Evolutionary conservation across 208 protist species (phyloP), one percentile per base, ranked within the genome.

Genomic region (Leishmania mexicana): DNA sequence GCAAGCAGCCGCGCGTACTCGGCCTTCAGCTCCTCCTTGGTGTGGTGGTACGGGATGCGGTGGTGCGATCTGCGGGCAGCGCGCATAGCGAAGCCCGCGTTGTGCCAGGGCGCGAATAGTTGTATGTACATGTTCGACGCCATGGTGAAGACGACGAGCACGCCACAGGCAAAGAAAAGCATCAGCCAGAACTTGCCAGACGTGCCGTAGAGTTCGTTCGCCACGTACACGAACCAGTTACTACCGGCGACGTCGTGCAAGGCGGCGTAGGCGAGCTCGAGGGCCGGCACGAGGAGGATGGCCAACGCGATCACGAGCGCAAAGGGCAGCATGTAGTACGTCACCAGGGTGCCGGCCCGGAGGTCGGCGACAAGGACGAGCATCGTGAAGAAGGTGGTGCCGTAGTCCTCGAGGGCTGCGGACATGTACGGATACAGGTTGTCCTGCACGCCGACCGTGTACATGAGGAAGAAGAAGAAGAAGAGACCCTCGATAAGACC

Each of bases 341-440:
- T 84, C 38, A 89, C 81, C 6, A 87, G 42, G 17, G 83, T 76
- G 1, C 65, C 85, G 2, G 81, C 91, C 8, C 91, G 93, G 24
- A 96, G 81, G 81, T 96, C 90, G 28, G 85, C 68, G 47, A 96
- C 79, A 45, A 95, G 70, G 35, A 93, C 83, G 76, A 96, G 76
- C 85, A 94, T 89, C 11, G 91, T 93, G 83, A 94, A 96, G 80
- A 92, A 94, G 24, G 87, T 83, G 47, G 80, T 73, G 72, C 93
- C 91, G 78, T 95, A 94, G 64, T 94, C 93, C 81, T 95, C 90
- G 28, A 96, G 62, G 42, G 87, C 80, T 51, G 83, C 83, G 11
- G 76, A 85, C 74, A 77, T 79, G 58, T 81, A 51, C 54, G 84
- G 75, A 78, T 94, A 94, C 5, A 96, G 65, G 75, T 88, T 87